Evolutionary conservation across 108 stramenopile species (phyloP).

Genomic region (Cylindrotheca closterium): DNA sequence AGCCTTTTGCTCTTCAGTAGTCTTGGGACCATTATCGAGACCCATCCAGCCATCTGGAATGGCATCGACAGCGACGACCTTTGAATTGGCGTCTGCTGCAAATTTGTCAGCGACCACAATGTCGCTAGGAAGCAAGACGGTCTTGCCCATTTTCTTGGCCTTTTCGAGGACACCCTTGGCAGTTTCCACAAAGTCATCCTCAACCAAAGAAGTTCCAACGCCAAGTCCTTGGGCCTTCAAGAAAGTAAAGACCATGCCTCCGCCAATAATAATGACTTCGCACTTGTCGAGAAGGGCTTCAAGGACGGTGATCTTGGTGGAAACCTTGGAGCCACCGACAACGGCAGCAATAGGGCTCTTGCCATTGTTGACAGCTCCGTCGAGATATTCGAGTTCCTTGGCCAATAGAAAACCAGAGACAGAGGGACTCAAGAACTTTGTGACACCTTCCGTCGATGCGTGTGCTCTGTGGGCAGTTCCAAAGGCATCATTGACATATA

Average conservation of each 20-base stretch:
- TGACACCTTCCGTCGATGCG: slow-evolving; percentile 78
- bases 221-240: slow-evolving; percentile 82
- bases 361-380: slow-evolving; percentile 93
- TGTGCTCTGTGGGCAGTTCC: slow-evolving; percentile 98
- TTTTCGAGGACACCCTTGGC: slow-evolving; percentile 74
- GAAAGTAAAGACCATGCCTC: slow-evolving; percentile 98
- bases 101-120: slow-evolving; percentile 81
- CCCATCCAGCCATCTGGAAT: slow-evolving; percentile 97
- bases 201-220: slow-evolving; percentile 83
- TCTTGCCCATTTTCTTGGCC: slow-evolving; percentile 63
- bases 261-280: slow-evolving; percentile 91
- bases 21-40: slow-evolving; percentile 93
- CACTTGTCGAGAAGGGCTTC: slow-evolving; percentile 86
- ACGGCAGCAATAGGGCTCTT: slow-evolving; percentile 97
- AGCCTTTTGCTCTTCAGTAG: slow-evolving; percentile 60
- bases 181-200: slow-evolving; percentile 90
- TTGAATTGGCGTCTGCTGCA: slow-evolving; percentile 46
- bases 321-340: slow-evolving; percentile 98
- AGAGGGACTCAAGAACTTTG: slow-evolving; percentile 87
- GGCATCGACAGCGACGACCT: slow-evolving; percentile 48
- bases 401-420: slow-evolving; percentile 92
- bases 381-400: slow-evolving; percentile 52
- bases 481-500: slow-evolving; percentile 97
- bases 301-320: slow-evolving; percentile 94
- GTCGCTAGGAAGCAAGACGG: slow-evolving; percentile 88